Base-by-base conservation (phyloP, 2,329 filamentous ascomycete genomes). In the Hymenoscyphus infarciens region DNA sequence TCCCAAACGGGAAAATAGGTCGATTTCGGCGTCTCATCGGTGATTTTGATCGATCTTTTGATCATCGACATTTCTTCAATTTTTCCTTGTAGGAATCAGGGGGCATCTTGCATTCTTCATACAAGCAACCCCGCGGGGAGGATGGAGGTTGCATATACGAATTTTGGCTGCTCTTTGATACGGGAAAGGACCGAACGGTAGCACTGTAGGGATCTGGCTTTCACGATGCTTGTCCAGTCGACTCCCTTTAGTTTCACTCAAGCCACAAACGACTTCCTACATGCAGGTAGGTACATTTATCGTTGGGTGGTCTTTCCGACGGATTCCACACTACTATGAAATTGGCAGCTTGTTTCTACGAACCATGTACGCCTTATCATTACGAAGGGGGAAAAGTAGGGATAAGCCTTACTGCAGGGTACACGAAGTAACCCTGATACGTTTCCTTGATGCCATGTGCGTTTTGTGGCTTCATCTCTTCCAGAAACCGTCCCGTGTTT, bases 201-300 rank as follows among this genome's bases (percentile, higher is more conserved):
- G 4, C 42, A 49, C 19, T 49, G 42, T 35, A 35, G 10, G 33
- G 33, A 35, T 35, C 8, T 35, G 13, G 33, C 33, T 31, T 31
- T 31, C 5, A 31, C 39, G 39, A 42, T 42, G 42, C 19, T 49
- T 22, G 42, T 22, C n/a, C 10, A 22, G 7, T 49, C 19, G 42
- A 49, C 25, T 49, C 42, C 42, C 42, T 49, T 22, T 49, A 11
- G 42, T 49, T 49, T 49, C 42, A 49, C 42, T 49, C 42, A 11
- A 22, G 42, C 39, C 7, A 49, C 42, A 22, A 22, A 22, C 42
- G 42, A 49, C 7, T 49, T 49, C 42, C 42, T 22, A 49, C 42
- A 49, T 49, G 42, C 42, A 49, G 42, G 42, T 49, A 49, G 42
- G 42, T 49, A 49, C 42, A 49, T 49, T 22, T 49, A 10, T 22